These are phyloP conservation scores for Chaetomiaceae sp. DNA, from an alignment of 2,329 filamentous ascomycete genomes.

Conservation along the genomic window DNA sequence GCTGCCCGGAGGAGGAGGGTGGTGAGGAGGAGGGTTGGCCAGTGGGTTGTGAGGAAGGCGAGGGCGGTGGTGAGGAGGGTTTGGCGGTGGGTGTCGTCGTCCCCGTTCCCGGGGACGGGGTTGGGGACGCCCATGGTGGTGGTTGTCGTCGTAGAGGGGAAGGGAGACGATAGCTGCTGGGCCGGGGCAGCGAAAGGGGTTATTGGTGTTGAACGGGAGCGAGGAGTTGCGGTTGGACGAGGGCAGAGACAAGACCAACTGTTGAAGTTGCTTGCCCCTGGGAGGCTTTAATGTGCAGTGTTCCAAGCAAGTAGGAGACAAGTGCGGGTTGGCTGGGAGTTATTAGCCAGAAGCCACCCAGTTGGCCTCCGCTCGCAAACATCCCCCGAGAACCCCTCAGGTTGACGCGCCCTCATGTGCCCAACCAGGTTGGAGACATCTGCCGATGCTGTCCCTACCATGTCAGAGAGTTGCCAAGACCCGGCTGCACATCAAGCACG, in stretches of 20 bases:
- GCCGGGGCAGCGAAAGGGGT: background rate
- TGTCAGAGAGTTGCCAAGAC: constrained; percentile 10
- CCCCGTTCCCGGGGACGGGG: too few species aligned
- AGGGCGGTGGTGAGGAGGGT: constrained; percentile 22
- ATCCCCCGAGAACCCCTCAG: background rate
- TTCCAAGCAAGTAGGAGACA: background rate
- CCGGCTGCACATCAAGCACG: constrained; percentile 14
- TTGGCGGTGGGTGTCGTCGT: constrained; percentile 17
- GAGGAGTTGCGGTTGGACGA: background rate
- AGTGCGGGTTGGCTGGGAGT: background rate
- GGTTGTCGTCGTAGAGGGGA: background rate
- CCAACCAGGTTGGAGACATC: constrained; percentile 5
- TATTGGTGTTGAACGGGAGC: constrained; percentile 7
- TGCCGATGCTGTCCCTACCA: constrained; percentile 13
- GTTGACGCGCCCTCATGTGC: background rate
- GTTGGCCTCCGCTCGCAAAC: background rate
- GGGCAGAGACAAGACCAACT: constrained; percentile 14
- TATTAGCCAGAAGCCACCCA: constrained; percentile 5
- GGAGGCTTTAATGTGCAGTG: constrained; percentile 7
- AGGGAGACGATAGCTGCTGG: background rate
- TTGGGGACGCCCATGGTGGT: constrained; percentile 25
- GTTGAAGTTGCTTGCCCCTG: constrained; percentile 24
- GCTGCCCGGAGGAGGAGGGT: constrained; percentile 27
- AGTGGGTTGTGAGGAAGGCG: constrained; percentile 27
- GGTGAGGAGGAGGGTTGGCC: constrained; percentile 28